phyloP scores from a whole-genome alignment of 139 green algal species.

The Coelastrella sp. region DNA sequence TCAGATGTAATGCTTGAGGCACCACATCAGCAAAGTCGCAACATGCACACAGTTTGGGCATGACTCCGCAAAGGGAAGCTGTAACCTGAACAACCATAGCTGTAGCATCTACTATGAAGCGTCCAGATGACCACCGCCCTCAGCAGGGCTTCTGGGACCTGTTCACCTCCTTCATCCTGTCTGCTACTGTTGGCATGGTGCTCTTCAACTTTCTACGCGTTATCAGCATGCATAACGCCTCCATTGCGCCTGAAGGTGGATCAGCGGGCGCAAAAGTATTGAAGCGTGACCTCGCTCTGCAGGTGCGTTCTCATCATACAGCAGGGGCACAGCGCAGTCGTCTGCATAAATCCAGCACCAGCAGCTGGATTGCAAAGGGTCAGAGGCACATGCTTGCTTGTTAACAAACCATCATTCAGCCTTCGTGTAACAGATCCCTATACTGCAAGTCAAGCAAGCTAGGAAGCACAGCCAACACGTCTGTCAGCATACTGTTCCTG shows the following conservation, averaged over 20 bases:
- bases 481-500: not conserved
- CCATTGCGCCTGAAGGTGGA: not conserved
- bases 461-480: not conserved
- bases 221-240: not conserved
- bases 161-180: not conserved
- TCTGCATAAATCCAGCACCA: not conserved
- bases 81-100: no score
- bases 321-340: no score
- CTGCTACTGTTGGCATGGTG: slow-evolving; percentile 37
- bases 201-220: slow-evolving; percentile 28
- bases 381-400: no score
- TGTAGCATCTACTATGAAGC: not conserved
- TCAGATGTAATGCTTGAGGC: no score
- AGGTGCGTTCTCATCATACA: not conserved
- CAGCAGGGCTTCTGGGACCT: slow-evolving; percentile 1
- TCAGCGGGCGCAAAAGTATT: not conserved
- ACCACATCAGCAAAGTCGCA: no score
- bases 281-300: not conserved
- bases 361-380: not conserved
- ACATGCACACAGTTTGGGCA: no score
- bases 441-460: not conserved
- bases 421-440: not conserved
- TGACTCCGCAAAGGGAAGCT: no score
- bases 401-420: no score
- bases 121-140: not conserved